These are phyloP conservation scores for Boletus subparvulus DNA, from an alignment of 768 basidiomycete species.

Conservation along the genomic window DNA sequence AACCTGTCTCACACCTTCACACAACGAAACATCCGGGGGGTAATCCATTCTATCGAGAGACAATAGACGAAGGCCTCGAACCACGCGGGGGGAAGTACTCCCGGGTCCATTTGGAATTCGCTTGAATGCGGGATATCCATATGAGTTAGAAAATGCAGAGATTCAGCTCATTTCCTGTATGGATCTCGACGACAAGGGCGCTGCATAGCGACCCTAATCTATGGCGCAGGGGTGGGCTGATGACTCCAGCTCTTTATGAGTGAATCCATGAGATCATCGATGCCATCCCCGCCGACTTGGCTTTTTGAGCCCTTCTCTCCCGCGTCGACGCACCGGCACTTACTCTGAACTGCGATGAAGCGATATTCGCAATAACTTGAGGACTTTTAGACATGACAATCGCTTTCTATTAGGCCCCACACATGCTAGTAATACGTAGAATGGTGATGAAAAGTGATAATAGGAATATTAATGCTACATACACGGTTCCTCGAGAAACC, in stretches of 20 bases:
- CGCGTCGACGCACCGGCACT: neutral
- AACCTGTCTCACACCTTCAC: neutral
- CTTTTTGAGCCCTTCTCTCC: neutral
- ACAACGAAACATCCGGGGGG: neutral
- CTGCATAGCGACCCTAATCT: neutral
- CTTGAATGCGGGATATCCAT: neutral
- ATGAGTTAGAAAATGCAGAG: neutral
- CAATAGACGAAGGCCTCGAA: constrained; percentile 1
- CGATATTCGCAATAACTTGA: no score
- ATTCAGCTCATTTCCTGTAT: neutral
- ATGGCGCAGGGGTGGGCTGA: neutral
- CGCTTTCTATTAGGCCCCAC: neutral
- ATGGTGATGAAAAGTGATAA: no score
- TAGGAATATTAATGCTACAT: neutral
- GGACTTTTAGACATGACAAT: neutral
- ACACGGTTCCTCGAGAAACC: neutral
- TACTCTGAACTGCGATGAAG: neutral
- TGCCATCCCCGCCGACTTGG: neutral
- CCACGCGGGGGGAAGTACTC: neutral
- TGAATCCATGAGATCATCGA: neutral
- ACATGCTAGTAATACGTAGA: neutral
- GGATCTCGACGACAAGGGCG: neutral
- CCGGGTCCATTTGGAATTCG: neutral
- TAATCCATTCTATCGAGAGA: neutral
- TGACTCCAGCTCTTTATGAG: neutral